A percentile compares a stretch with the other conserved stretches of the same genome.
These are phyloP conservation scores for Cladosporium velox DNA, from an alignment of 2,329 filamentous ascomycete species.

Conservation along the genomic window DNA sequence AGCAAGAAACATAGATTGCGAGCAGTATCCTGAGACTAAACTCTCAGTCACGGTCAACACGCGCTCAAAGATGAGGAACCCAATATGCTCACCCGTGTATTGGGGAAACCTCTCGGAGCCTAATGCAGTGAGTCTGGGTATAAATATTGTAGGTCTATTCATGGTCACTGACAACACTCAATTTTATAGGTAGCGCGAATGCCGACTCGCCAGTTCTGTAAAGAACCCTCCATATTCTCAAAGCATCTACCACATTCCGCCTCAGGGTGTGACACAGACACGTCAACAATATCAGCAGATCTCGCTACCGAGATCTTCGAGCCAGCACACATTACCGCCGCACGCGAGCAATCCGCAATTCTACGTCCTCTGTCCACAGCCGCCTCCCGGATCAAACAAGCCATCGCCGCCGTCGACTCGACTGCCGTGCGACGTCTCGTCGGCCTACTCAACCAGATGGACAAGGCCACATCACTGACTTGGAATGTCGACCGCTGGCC, in stretches of 20 bases:
- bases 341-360: background rate
- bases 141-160: background rate
- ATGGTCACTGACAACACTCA: background rate
- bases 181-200: slow-evolving; percentile 17
- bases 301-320: background rate
- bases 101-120: slow-evolving; percentile 23
- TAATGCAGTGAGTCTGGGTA: slow-evolving; percentile 12
- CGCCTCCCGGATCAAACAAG: slow-evolving; percentile 9
- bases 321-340: background rate
- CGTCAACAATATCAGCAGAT: background rate
- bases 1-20: slow-evolving; percentile 14
- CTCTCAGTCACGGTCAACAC: slow-evolving; percentile 23
- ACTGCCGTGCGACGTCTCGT: slow-evolving; percentile 22
- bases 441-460: slow-evolving; percentile 21
- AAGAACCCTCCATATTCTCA: background rate
- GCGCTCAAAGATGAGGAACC: slow-evolving; percentile 13
- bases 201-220: slow-evolving; percentile 13
- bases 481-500: slow-evolving; percentile 24
- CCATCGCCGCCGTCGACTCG: slow-evolving; percentile 20
- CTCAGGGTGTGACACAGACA: background rate
- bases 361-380: background rate
- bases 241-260: background rate
- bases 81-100: slow-evolving; percentile 3
- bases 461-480: slow-evolving; percentile 19
- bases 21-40: slow-evolving; percentile 21